Percentiles rank a stretch among this genome's conserved stretches.
Evolutionary conservation across 148 eudicot genomes (phyloP).

Genomic region (Vaccinium myrtillus): DNA sequence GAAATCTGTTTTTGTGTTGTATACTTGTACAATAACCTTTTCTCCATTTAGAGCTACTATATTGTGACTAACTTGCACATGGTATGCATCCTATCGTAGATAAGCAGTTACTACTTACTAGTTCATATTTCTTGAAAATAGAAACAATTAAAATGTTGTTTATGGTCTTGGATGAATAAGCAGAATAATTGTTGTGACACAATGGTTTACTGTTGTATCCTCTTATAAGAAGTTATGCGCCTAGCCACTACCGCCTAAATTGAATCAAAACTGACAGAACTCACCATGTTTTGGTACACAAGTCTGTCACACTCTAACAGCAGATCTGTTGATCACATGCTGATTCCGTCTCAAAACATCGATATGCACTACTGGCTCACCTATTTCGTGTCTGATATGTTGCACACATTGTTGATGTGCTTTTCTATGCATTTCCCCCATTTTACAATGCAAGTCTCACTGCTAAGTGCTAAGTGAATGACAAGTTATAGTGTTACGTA

Average conservation of each 20-base stretch:
- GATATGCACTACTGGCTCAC: not conserved
- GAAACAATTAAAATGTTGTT: not conserved
- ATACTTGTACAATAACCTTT: no score
- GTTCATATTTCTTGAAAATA: not conserved
- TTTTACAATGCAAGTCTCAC: not conserved
- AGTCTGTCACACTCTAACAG: not conserved
- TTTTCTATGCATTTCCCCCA: not conserved
- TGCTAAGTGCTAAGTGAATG: not conserved
- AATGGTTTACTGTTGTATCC: not conserved
- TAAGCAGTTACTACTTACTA: not conserved
- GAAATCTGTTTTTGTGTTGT: not conserved
- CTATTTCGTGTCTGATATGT: not conserved
- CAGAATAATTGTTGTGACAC: not conserved
- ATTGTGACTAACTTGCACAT: not conserved
- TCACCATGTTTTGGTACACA: not conserved
- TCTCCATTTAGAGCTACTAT: not conserved
- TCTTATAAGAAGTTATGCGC: not conserved
- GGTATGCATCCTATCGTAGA: not conserved
- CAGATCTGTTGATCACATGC: not conserved
- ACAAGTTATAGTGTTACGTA: not conserved
- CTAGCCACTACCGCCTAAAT: not conserved
- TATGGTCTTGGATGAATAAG: not conserved
- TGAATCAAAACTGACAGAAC: not conserved
- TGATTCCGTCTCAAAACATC: not conserved
- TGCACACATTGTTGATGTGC: not conserved